Percentiles rank a stretch among this genome's conserved stretches.
Evolutionary conservation across 306 rosid genomes (phyloP).

Genomic region (Gleditsia sinensis): DNA sequence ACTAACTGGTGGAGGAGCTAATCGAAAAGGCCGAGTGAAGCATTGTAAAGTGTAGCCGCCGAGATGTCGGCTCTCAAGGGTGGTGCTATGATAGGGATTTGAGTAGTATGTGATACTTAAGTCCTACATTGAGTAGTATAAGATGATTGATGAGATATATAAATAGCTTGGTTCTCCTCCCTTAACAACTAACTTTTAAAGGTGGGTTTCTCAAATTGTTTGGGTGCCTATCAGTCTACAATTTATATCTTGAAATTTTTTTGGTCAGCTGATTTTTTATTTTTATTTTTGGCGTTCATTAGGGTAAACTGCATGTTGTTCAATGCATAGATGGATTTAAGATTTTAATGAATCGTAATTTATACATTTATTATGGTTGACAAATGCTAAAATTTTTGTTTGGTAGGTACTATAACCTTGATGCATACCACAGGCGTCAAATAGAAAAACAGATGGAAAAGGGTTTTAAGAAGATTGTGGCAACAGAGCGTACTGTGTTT

Average conservation of each 20-base stretch:
- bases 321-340: conserved; percentile 12
- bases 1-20: too few species aligned
- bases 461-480: conserved; percentile 62
- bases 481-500: conserved; percentile 78
- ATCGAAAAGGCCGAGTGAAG: too few species aligned
- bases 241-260: neutral
- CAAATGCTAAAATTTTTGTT: conserved; percentile 21
- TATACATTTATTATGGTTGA: conserved; percentile 19
- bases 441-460: conserved; percentile 67
- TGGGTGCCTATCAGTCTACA: too few species aligned
- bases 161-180: too few species aligned
- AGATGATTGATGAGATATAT: too few species aligned
- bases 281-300: neutral
- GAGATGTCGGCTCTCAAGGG: too few species aligned
- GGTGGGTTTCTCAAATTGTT: too few species aligned
- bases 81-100: too few species aligned
- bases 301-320: conserved; percentile 19
- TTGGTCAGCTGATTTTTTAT: conserved; percentile 22
- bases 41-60: too few species aligned
- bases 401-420: conserved; percentile 90
- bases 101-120: too few species aligned
- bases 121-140: too few species aligned
- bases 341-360: conserved; percentile 1
- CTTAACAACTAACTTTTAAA: too few species aligned
- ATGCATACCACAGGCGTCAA: conserved; percentile 69